Evolutionary conservation across 345 rosid genomes (phyloP).

Genomic region (Syzygium oleosum): DNA sequence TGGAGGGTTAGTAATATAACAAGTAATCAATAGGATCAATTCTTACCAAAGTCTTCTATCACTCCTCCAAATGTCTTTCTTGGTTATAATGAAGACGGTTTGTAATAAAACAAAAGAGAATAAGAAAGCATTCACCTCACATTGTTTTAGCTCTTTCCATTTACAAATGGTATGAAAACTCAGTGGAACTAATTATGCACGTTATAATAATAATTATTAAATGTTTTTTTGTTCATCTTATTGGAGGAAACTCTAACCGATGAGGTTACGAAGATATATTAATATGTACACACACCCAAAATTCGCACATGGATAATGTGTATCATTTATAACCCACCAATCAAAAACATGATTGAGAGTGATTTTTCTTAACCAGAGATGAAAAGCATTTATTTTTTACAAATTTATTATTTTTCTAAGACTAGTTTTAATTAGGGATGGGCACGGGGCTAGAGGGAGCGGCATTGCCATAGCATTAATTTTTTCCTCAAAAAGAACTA

Average conservation of each 20-base stretch:
- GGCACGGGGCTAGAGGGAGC: background rate
- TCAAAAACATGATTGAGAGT: background rate
- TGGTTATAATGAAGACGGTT: too few species aligned
- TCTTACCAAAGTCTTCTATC: too few species aligned
- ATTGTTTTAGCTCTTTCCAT: too few species aligned
- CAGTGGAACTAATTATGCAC: too few species aligned
- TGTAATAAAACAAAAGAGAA: too few species aligned
- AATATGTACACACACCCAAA: background rate
- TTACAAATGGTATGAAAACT: too few species aligned
- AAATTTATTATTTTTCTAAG: background rate
- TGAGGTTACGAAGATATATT: too few species aligned
- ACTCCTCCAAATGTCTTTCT: too few species aligned
- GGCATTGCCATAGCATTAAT: background rate
- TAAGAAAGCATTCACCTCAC: too few species aligned
- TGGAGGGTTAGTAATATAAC: background rate
- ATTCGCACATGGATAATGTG: fast-evolving
- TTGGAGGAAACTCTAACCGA: background rate
- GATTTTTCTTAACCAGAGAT: background rate
- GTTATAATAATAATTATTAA: too few species aligned
- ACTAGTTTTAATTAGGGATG: background rate
- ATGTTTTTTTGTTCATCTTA: too few species aligned
- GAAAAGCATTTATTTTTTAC: background rate
- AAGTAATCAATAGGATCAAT: too few species aligned
- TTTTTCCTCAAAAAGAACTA: background rate
- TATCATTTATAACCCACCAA: background rate